Base-by-base conservation (phyloP, 2,329 filamentous ascomycete genomes). In the Helminthosporium solani region DNA sequence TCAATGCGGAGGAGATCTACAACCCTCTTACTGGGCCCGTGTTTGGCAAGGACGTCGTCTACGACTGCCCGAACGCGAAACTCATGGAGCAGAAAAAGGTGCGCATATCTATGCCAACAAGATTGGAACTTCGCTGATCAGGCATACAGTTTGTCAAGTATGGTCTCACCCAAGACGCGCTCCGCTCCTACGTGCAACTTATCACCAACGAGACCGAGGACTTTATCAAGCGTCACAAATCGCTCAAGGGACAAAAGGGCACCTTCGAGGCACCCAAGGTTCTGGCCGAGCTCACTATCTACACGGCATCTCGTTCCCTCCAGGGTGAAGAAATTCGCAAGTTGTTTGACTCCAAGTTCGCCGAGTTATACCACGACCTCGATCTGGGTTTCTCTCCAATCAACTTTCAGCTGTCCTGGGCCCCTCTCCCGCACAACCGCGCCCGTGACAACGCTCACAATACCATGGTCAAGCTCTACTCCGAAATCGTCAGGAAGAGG, bases 61-160 rank as follows among this genome's bases (percentile, higher is more conserved):
- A 95, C 67, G 90, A 95, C 69, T 94, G 89, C 73, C 88, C 89
- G 33, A 95, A 95, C 68, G 79, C 88, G 47, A 95, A 95, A 74
- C 81, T 95, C 65, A 95, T 95, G 90, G 90, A 95, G 75, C 90
- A 95, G 78, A 95, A 95, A 78, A 94, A 92, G 83, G 88, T 90
- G 69, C 52, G 73, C 45, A 37, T 35, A 15, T 1, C 7, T 3
- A 21, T 30, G 2, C 3, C 7, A 2, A 7, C 3, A 19, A n/a
- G 20, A 6, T 3, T 12, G 9, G 18, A 8, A 34, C 33, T 36
- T 19, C 1, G 33, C 53, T 59, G 30, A 63, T 43, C 15, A 25
- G 14, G 7, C n/a, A 18, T 2, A 19, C 60, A 82, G 85, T 90
- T 91, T 64, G 87, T 90, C 83, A 91, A 91, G 71, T 83, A 86